phyloP scores from a whole-genome alignment of 805 yeast species.

The Ogataea nitratoaversa region DNA sequence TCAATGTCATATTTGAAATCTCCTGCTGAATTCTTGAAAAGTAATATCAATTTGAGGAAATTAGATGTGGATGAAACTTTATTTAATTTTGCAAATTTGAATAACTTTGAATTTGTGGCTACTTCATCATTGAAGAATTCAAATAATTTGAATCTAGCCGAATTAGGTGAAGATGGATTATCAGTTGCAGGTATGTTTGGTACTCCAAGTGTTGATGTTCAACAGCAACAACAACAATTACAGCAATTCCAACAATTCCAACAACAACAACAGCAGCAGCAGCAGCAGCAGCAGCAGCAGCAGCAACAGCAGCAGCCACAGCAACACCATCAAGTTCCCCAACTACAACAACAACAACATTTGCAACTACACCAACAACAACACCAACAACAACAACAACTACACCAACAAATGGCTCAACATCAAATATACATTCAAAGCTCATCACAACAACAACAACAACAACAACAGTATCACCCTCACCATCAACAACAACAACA shows the following conservation, averaged over 20 bases:
- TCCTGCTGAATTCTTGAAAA: conserved; percentile 1
- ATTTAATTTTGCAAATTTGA: conserved; percentile 12
- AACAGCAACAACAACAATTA: not conserved
- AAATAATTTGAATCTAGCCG: conserved; percentile 6
- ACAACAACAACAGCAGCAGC: not conserved
- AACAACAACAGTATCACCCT: not conserved
- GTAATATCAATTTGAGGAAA: conserved; percentile 5
- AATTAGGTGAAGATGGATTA: not conserved
- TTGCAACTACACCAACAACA: not conserved
- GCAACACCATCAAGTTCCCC: not conserved
- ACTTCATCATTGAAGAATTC: conserved; percentile 13
- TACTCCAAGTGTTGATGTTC: not conserved
- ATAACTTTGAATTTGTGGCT: conserved; percentile 16
- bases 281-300: not conserved
- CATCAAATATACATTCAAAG: not conserved
- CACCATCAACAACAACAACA: conserved; percentile 1
- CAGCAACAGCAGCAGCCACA: conserved; percentile 1
- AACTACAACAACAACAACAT: not conserved
- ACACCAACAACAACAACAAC: not conserved
- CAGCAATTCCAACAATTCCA: not conserved
- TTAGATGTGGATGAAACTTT: conserved; percentile 12
- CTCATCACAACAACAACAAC: not conserved
- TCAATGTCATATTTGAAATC: conserved; percentile 2
- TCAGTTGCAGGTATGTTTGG: not conserved
- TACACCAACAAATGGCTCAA: not conserved